phyloP scores from a whole-genome alignment of 2,329 filamentous ascomycete species.

The Ophiocordyceps camponoti-floridani region DNA sequence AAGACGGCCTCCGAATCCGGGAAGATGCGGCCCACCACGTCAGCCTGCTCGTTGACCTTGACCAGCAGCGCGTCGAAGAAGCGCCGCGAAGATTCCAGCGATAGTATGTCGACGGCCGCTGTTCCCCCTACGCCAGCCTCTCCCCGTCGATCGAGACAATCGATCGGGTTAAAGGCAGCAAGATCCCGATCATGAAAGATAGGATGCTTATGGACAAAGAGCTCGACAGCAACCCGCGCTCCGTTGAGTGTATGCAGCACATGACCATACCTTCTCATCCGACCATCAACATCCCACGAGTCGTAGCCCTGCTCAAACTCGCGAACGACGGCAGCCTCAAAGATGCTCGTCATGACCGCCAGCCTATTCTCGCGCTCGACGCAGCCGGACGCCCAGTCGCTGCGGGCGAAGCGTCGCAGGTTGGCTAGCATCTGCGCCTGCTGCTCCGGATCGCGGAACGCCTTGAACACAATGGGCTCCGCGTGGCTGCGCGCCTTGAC shows the following conservation, averaged over 20 bases:
- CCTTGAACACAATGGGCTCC: conserved; percentile 70
- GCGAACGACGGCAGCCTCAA: conserved; percentile 75
- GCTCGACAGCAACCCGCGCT: conserved; percentile 58
- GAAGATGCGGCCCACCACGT: conserved; percentile 69
- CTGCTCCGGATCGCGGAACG: conserved; percentile 72
- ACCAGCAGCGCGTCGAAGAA: conserved; percentile 64
- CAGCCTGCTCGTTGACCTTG: conserved; percentile 68
- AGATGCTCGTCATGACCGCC: conserved; percentile 56
- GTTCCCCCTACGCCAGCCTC: not conserved
- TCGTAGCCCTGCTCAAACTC: conserved; percentile 93
- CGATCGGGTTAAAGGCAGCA: conserved; percentile 17
- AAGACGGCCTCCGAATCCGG: conserved; percentile 53
- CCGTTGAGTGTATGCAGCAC: conserved; percentile 72
- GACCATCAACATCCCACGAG: conserved; percentile 69
- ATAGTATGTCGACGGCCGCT: conserved; percentile 37
- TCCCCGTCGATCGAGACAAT: not conserved
- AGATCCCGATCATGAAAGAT: conserved; percentile 58
- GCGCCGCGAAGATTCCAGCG: conserved; percentile 58
- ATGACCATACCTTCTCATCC: conserved; percentile 77
- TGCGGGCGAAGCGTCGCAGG: conserved; percentile 57
- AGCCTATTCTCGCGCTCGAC: conserved; percentile 53
- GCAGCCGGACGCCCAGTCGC: conserved; percentile 67
- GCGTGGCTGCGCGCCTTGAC: conserved; percentile 52
- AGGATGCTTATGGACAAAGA: conserved; percentile 79
- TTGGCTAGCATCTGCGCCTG: conserved; percentile 83